Base-by-base conservation (phyloP, 1,284 basidiomycete species). In the Chiua sp. region DNA sequence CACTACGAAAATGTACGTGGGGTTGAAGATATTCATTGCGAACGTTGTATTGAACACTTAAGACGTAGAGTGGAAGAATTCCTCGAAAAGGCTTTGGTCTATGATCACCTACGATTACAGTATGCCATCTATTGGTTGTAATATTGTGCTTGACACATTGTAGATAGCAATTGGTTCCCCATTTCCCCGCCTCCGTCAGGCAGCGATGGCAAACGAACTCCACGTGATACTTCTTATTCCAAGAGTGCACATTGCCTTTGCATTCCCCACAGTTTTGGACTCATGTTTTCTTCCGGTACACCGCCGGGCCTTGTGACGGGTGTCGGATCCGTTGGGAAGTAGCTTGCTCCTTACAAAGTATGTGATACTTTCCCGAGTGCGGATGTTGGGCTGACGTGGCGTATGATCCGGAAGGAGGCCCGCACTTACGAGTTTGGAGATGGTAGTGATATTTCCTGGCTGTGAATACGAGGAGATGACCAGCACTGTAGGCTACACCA, bases 381-480 rank as follows among this genome's bases (percentile, higher is more conserved):
- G 0, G 94, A 99, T 68, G 96, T 91, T 0, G 97, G 97, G 3
- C 68, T 95, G 10, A 87, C 85, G 0, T 99, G 97, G 97, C 80
- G 70, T 35, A 94, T 94, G 89, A 82, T 92, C 12, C 81, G 81
- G 47, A 80, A 79, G 59, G 89, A 91, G 23, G 93, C 97, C 1
- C 90, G 95, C 75, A 94, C 95, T 77, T 98, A 98, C 72, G 96
- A 98, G 75, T 97, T 98, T 75, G 97, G 97, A 20, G 97, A 98
- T 71, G 85, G 81, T 73, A 91, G 97, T 1, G 91, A 90, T 64
- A 83, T 98, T 37, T 98, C 37, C 87, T 98, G 23, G 81, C 91
- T 18, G 87, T 95, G 11, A 90, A 96, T 65, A 99, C 69, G 96
- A 98, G 68, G 89, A 92, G 47, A 73, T 78, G n/a, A 90, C 88